Percentiles rank a stretch among this genome's conserved stretches.
phyloP scores from a whole-genome alignment of 2,329 filamentous ascomycete genomes.

The Aspergillus sojae region DNA sequence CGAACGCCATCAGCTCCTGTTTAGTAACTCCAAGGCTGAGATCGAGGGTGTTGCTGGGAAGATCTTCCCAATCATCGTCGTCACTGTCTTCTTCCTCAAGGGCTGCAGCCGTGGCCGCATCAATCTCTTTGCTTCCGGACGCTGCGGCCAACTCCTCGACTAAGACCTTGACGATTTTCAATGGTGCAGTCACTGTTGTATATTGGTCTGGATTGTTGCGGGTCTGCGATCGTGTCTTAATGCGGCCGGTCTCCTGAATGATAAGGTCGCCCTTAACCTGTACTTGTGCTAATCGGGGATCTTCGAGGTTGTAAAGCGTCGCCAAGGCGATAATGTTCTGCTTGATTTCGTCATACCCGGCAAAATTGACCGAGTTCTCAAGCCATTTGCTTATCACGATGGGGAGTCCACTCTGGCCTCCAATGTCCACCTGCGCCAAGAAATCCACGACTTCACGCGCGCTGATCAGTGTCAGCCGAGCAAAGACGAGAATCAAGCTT shows the following conservation, averaged over 20 bases:
- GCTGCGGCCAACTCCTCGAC: constrained; percentile 88
- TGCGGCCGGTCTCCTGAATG: constrained; percentile 73
- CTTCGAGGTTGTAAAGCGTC: constrained; percentile 85
- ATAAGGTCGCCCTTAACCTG: constrained; percentile 92
- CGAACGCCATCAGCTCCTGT: constrained; percentile 78
- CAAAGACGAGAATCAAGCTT: constrained; percentile 92
- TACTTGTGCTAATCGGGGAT: constrained; percentile 75
- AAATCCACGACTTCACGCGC: constrained; percentile 91
- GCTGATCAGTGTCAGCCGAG: constrained; percentile 80
- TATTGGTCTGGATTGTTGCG: constrained; percentile 88
- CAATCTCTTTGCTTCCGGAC: constrained; percentile 59
- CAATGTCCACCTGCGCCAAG: constrained; percentile 79
- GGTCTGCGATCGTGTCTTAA: constrained; percentile 91
- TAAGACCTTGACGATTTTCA: constrained; percentile 96
- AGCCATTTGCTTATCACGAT: constrained; percentile 94
- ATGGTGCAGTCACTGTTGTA: constrained; percentile 80
- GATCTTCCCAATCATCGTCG: constrained; percentile 88
- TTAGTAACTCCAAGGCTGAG: constrained; percentile 70
- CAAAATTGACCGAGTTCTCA: constrained; percentile 94
- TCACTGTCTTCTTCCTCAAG: constrained; percentile 64
- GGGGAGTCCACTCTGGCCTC: constrained; percentile 74
- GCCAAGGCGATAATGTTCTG: constrained; percentile 95
- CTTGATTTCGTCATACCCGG: constrained; percentile 96
- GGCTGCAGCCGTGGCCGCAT: constrained; percentile 62
- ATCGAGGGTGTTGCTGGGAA: constrained; percentile 74